These are phyloP conservation scores for Cladosporium oxysporum DNA, from an alignment of 2,329 filamentous ascomycete species.

Conservation along the genomic window DNA sequence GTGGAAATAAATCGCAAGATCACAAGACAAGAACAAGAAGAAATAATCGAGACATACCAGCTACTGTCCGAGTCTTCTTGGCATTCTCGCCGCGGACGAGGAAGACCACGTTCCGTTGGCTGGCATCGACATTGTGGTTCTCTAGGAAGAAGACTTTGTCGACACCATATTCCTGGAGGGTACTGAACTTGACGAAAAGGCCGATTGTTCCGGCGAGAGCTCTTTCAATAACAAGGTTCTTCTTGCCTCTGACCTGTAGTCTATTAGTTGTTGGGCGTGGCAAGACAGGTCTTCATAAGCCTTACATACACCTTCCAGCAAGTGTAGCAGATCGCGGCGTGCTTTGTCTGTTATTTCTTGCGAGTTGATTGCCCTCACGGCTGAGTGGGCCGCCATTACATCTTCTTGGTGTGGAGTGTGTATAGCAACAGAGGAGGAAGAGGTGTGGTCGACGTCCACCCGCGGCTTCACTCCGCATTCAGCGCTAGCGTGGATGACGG, in stretches of 20 bases:
- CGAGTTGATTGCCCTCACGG: constrained; percentile 70
- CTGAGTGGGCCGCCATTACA: constrained; percentile 42
- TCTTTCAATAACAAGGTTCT: constrained; percentile 93
- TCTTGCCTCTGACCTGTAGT: constrained; percentile 89
- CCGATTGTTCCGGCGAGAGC: constrained; percentile 86
- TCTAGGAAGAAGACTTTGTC: constrained; percentile 97
- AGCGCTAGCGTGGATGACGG: constrained; percentile 4
- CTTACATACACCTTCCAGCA: constrained; percentile 90
- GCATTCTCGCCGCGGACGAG: constrained; percentile 88
- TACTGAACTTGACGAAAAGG: constrained; percentile 91
- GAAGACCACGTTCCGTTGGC: constrained; percentile 93
- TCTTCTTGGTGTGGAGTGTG: constrained; percentile 18
- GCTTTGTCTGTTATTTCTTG: constrained; percentile 78
- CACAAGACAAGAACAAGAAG: constrained; percentile 20
- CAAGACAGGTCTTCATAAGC: constrained; percentile 26
- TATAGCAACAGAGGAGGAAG: not conserved
- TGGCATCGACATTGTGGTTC: constrained; percentile 91
- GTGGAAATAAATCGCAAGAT: not conserved
- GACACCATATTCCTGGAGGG: constrained; percentile 93
- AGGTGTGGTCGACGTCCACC: constrained; percentile 5
- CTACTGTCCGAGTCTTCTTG: constrained; percentile 79
- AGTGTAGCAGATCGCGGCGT: constrained; percentile 82
- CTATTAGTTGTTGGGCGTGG: constrained; percentile 22
- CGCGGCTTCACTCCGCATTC: constrained; percentile 4
- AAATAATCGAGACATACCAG: constrained; percentile 60